phyloP scores from a whole-genome alignment of 805 yeast species.

The Candida morakotiae region DNA sequence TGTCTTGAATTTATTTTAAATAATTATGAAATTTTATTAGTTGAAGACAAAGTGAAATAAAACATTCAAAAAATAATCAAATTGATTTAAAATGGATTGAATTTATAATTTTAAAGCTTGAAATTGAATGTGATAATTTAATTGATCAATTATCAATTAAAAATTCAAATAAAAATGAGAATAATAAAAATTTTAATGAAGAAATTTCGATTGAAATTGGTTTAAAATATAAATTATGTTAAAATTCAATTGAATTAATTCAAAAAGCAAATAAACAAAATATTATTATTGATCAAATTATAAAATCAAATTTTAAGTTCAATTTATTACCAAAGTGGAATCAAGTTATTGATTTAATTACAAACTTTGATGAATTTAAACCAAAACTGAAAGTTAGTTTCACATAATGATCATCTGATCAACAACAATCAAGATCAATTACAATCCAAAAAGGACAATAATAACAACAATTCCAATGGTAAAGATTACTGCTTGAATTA shows the following conservation, averaged over 20 bases:
- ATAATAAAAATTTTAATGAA: neutral
- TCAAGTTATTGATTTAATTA: conserved; percentile 12
- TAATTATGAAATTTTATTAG: conserved; percentile 36
- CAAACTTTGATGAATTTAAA: neutral
- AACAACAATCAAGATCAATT: too few species aligned
- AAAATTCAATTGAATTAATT: conserved; percentile 33
- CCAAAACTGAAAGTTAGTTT: too few species aligned
- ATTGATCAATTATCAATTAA: conserved; percentile 15
- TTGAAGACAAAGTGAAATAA: conserved; percentile 39
- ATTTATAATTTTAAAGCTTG: conserved; percentile 41
- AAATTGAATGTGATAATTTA: conserved; percentile 16
- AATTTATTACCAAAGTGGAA: conserved; percentile 25
- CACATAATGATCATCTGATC: too few species aligned
- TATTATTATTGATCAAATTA: conserved; percentile 28
- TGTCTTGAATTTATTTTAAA: conserved; percentile 26
- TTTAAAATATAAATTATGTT: conserved; percentile 32
- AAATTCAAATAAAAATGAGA: neutral
- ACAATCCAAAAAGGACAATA: too few species aligned
- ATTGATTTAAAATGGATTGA: conserved; percentile 56
- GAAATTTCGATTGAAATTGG: conserved; percentile 29
- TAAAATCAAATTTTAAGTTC: conserved; percentile 20
- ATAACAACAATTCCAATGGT: too few species aligned
- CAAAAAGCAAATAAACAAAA: conserved; percentile 33
- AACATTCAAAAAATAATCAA: conserved; percentile 38
- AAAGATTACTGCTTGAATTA: too few species aligned